Base-by-base conservation (phyloP, 2,329 filamentous ascomycete species). In the Microcyclosporella mali region DNA sequence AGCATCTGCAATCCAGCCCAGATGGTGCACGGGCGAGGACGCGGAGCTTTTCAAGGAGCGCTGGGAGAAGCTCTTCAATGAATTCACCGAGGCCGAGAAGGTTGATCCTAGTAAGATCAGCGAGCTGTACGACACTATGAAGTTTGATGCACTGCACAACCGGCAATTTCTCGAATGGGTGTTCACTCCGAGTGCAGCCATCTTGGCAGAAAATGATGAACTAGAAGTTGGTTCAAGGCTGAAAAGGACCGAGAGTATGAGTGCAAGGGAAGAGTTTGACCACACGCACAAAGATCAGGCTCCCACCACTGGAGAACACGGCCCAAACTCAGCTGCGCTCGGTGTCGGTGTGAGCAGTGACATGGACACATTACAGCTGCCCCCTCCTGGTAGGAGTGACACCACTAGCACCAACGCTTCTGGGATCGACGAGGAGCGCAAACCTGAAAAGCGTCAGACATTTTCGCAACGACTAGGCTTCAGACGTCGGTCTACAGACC, bases 101-200 rank as follows among this genome's bases (percentile, higher is more conserved):
- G 88, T 97, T 14, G 92, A 98, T 65, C 94, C 94, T 14, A 95
- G 89, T 73, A 98, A 98, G 70, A 90, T 98, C 49, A 95, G 88
- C 4, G 92, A 98, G 69, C 77, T 98, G 2, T 98, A 98, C 64
- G 92, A 98, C 65, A 97, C 90, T 15, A 97, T 98, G 92, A 98
- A 98, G 66, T 98, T 97, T 52, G 92, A 98, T 64, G 92, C 92
- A 1, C 74, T 98, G 11, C 94, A 98, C 67, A 98, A 98, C 61
- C 82, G 92, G 2, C 87, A 88, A 50, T 98, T 98, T 59, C 71
- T 98, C 3, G 92, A 98, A 65, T 97, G 92, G 87, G 84, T 95
- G 0, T 98, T 98, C 56, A 94, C 88, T 12, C 92, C 92, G 1
- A 82, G 86, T 27, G 82, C 80, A 57, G 75, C 74, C 45, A 86